Conservation (phyloP, 2,329 filamentous ascomycete genomes). For the Aspergillus fijiensis region DNA sequence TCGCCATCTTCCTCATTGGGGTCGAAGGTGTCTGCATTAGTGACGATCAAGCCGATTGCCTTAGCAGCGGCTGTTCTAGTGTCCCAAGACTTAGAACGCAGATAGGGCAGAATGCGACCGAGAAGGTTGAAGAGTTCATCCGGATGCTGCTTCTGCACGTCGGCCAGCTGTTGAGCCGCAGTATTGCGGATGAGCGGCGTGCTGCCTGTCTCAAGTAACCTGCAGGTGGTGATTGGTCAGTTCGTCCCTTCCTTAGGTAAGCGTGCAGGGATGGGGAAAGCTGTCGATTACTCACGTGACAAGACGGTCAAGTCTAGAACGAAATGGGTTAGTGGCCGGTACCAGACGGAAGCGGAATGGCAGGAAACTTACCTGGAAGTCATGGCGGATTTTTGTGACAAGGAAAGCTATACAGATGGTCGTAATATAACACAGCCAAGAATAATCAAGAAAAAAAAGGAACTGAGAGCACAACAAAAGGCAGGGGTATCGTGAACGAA, state of each 20-base stretch:
- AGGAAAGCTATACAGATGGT: conserved; percentile 19
- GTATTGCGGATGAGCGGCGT: conserved; percentile 95
- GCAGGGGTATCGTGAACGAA: conserved; percentile 4
- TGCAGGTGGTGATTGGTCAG: conserved; percentile 44
- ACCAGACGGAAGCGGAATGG: conserved; percentile 25
- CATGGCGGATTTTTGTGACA: conserved; percentile 33
- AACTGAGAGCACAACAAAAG: neutral
- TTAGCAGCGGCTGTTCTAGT: conserved; percentile 90
- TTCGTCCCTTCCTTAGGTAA: conserved; percentile 3
- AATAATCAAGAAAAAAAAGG: too few relatives aligned
- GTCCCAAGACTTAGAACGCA: conserved; percentile 95
- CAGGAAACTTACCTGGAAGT: conserved; percentile 41
- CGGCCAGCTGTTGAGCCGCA: conserved; percentile 91
- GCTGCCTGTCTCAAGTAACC: conserved; percentile 94
- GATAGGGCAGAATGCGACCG: conserved; percentile 89
- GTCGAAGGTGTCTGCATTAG: conserved; percentile 83
- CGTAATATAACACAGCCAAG: neutral
- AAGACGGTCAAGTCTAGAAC: conserved; percentile 71
- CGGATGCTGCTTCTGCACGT: conserved; percentile 96
- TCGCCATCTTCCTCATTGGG: conserved; percentile 73
- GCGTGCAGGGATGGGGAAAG: neutral
- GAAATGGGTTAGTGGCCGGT: conserved; percentile 34
- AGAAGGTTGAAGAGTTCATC: conserved; percentile 96
- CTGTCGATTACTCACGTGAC: conserved; percentile 69
- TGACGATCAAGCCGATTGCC: conserved; percentile 89